Base-by-base conservation (phyloP, 768 basidiomycete species). In the Serendipita indica region DNA sequence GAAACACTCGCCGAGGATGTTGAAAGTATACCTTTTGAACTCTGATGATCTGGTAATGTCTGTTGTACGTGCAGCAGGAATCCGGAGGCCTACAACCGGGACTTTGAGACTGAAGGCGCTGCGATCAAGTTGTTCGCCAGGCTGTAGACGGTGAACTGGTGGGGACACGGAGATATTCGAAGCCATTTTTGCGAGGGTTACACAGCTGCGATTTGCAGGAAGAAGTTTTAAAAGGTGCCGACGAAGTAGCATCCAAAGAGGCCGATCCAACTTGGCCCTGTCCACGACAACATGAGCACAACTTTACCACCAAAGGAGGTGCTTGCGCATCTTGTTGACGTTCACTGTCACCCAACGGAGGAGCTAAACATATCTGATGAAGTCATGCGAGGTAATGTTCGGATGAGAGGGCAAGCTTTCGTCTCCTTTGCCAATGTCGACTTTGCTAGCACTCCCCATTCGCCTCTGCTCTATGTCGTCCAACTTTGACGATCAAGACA, bases 291-390 rank as follows among this genome's bases (percentile, higher is more conserved):
- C 10, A 10, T 33, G 33, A 28, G 20, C 45, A 60, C 28, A 33
- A 39, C 37, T 58, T 28, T 39, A n/a, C 43, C 32, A 20, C 20
- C 39, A 49, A 60, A 16, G 65, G 64, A 65, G 22, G 49, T 90
- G 43, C 72, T 88, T 18, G 71, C 69, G 20, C 88, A 88, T 64
- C 72, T 97, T 59, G 76, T 83, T 58, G 93, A 96, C 67, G 87
- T 83, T 0, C 93, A 97, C 64, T 93, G 89, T 69, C 93, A 97
- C 71, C 91, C 93, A 2, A 91, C 88, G 3, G 92, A 94, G 69
- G 78, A 84, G 7, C 69, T 68, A 1, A 64, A 65, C 0, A 75
- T 82, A 35, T 64, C 71, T 5, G 57, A 69, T 2, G 69, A 72
- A 22, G 74, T 76, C 3, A 80, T 87, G 70, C 72, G 79, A 25